Conservation (phyloP, 1,284 basidiomycete species). For the Malassezia furfur region DNA sequence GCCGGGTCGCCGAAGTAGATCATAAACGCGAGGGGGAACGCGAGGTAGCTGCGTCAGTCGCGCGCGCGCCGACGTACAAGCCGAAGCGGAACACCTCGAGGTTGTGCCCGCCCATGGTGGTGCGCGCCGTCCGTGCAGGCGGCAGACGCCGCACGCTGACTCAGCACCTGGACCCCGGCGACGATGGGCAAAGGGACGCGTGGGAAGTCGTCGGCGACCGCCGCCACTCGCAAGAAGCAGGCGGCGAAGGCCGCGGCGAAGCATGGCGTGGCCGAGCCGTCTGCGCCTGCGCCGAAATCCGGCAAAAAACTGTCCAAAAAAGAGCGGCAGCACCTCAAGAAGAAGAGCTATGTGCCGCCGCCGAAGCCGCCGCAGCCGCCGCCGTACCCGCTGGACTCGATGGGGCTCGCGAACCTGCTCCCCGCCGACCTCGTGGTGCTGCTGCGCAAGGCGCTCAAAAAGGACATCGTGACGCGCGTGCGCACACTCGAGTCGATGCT, state of each 20-base stretch:
- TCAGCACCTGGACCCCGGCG: neutral
- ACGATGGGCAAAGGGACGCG: constrained; percentile 21
- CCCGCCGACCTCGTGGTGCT: constrained; percentile 70
- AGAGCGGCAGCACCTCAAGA: constrained; percentile 32
- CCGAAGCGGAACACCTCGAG: constrained; percentile 18
- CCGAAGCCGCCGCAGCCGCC: constrained; percentile 62
- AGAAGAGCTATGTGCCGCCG: constrained; percentile 42
- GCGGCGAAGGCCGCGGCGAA: constrained; percentile 36
- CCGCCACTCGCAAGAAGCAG: constrained; percentile 46
- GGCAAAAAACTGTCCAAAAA: constrained; percentile 38
- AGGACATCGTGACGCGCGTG: constrained; percentile 75
- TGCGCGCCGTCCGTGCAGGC: neutral
- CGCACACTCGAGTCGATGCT: constrained; percentile 77
- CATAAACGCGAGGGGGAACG: constrained; percentile 17
- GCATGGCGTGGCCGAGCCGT: constrained; percentile 23
- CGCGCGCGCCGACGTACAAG: constrained; percentile 1
- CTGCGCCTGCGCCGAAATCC: constrained; percentile 14
- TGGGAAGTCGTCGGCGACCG: constrained; percentile 44
- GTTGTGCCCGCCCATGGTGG: constrained; percentile 12
- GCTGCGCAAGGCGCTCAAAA: constrained; percentile 74
- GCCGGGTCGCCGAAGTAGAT: constrained; percentile 18
- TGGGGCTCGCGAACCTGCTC: constrained; percentile 58
- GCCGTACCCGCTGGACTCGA: constrained; percentile 81
- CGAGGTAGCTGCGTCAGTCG: constrained; percentile 7
- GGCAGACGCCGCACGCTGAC: neutral